These are phyloP conservation scores for Malassezia japonica DNA, from an alignment of 1,284 basidiomycete species.

Conservation along the genomic window DNA sequence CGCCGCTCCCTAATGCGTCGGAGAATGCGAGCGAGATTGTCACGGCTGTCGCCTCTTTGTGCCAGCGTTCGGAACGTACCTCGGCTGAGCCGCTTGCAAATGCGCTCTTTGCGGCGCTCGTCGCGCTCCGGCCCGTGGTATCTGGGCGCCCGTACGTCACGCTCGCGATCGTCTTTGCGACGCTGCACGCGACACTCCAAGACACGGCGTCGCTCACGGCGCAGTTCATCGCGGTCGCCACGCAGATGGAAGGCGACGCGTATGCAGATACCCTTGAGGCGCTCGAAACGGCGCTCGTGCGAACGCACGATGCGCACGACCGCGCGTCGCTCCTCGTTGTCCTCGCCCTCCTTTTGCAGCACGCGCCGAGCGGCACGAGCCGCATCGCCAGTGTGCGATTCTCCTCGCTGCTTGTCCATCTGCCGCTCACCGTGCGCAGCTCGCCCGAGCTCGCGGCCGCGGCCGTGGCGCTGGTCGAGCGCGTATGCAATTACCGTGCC, in stretches of 20 bases:
- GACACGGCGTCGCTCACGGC: background rate
- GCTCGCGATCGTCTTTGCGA: background rate
- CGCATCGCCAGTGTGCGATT: constrained; percentile 19
- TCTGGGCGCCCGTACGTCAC: background rate
- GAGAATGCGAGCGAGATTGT: too few species aligned
- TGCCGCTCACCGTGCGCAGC: background rate
- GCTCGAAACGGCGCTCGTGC: background rate
- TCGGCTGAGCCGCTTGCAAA: background rate
- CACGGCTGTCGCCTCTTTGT: too few species aligned
- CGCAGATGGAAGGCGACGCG: background rate
- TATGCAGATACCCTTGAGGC: constrained; percentile 3
- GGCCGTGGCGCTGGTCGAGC: constrained; percentile 9
- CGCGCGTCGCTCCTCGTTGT: constrained; percentile 13
- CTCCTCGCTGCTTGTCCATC: constrained; percentile 16
- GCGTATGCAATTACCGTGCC: constrained; percentile 17
- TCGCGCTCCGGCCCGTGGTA: background rate
- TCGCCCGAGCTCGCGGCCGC: constrained; percentile 1
- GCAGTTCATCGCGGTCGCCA: background rate
- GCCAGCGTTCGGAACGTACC: too few species aligned
- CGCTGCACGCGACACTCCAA: background rate
- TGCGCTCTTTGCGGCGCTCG: background rate
- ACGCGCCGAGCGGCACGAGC: constrained; percentile 23
- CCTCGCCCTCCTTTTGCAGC: constrained; percentile 18
- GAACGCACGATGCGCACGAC: background rate
- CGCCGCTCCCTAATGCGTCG: too few species aligned